Evolutionary conservation across 768 basidiomycete species (phyloP), one percentile per base, ranked within the genome.

Genomic region (Pleurotus platypus): DNA sequence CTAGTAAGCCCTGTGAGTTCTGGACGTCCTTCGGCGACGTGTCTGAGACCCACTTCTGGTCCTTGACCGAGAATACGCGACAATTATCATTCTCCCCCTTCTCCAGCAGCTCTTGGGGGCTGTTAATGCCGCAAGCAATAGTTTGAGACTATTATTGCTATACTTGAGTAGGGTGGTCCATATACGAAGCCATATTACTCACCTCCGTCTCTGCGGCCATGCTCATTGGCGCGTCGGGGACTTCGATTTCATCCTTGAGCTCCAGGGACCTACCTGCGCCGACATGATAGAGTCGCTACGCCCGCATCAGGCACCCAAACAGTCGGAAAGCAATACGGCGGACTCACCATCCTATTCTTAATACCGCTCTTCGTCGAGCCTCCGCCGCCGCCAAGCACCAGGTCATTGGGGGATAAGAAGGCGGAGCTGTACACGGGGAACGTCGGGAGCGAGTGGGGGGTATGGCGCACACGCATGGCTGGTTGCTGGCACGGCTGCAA

Each of bases 161-260:
- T 42, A 20, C 55, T 51, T 53, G 6, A 43, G 56, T 38, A 60
- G 8, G 38, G 16, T 30, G 40, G 55, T 37, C 40, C 18, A 12
- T 35, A 54, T 26, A 30, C 58, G 49, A 54, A 40, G 27, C 35
- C 55, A 38, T 39, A 56, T 9, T 16, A 60, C 72, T 59, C 69
- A 89, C 91, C 72, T 83, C 69, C 7, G 75, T 70, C 66, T 89
- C 72, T 11, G 83, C 80, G 15, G 88, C 86, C 79, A 98, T 87
- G 68, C 94, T 96, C 92, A 94, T 98, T n/a, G 97, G 95, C 4
- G 90, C 90, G 71, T 98, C 97, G 67, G 95, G 95, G 37, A 99
- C 79, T 64, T 92, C 84, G 48, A 86, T 76, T 68, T 97, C 93
- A 62, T 82, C 70, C 22, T 86, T 67, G 1, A 84, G 71, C 30